Percentiles rank a stretch among this genome's conserved stretches.
phyloP scores from a whole-genome alignment of 352 stramenopile species.

The Phytopythium oedochilum region DNA sequence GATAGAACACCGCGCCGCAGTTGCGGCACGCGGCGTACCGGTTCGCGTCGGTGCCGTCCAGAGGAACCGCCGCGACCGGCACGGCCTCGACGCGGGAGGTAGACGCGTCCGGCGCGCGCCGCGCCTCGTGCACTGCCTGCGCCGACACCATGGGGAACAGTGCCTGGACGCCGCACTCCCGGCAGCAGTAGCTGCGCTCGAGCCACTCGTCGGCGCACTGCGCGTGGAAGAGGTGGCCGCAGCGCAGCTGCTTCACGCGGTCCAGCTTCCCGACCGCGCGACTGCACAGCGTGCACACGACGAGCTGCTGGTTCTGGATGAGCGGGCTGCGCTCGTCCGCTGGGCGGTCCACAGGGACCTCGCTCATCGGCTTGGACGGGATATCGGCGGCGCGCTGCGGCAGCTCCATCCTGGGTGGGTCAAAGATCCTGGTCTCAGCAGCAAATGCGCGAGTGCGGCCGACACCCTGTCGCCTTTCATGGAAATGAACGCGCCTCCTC shows the following conservation, averaged over 20 bases:
- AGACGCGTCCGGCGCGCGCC: constrained; percentile 8
- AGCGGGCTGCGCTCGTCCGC: constrained; percentile 15
- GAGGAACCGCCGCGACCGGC: constrained; percentile 19
- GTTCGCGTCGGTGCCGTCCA: constrained; percentile 26
- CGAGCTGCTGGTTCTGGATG: not conserved
- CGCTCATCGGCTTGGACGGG: constrained; percentile 13
- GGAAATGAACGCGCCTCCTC: too few relatives aligned
- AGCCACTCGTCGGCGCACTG: constrained; percentile 57
- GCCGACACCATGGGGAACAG: constrained; percentile 38
- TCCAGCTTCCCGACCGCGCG: constrained; percentile 23
- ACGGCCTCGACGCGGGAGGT: constrained; percentile 9
- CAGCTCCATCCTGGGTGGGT: constrained; percentile 12
- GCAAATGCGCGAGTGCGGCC: too few relatives aligned
- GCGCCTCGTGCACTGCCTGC: constrained; percentile 11
- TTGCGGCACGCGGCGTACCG: constrained; percentile 53
- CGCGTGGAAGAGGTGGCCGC: constrained; percentile 59
- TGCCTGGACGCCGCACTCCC: constrained; percentile 52
- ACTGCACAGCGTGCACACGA: constrained; percentile 34
- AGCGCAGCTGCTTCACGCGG: constrained; percentile 49
- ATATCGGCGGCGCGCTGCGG: constrained; percentile 23
- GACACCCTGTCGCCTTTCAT: too few relatives aligned
- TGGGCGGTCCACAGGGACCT: constrained; percentile 8
- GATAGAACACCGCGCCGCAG: constrained; percentile 63
- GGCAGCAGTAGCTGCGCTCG: constrained; percentile 34
- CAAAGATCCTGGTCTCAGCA: too few relatives aligned